Conservation (phyloP, 1,284 basidiomycete species). For the Singerocomus rubriflavus region DNA sequence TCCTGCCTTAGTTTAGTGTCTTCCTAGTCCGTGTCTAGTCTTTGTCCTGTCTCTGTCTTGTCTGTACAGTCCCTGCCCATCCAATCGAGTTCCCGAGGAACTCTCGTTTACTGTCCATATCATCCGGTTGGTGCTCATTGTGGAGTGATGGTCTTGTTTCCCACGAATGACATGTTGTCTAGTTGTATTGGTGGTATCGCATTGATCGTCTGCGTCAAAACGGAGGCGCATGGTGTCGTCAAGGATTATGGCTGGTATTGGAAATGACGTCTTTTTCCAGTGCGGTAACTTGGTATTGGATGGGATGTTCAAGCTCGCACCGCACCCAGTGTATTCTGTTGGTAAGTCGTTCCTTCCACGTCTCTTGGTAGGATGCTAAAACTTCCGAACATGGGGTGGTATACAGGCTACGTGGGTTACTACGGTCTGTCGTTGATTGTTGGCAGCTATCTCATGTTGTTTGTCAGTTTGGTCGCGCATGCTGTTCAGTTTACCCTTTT, state of each 20-base stretch:
- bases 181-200: slow-evolving; percentile 87
- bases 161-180: slow-evolving; percentile 6
- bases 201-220: slow-evolving; percentile 96
- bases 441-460: slow-evolving; percentile 89
- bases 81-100: slow-evolving; percentile 76
- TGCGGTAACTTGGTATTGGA: slow-evolving; percentile 91
- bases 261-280: slow-evolving; percentile 96
- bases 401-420: slow-evolving; percentile 85
- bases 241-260: slow-evolving; percentile 96
- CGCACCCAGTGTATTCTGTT: slow-evolving; percentile 93
- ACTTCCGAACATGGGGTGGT: not conserved
- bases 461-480: slow-evolving; percentile 90
- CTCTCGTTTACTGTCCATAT: slow-evolving; percentile 75
- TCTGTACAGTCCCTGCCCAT: too few species aligned
- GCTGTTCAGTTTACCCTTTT: slow-evolving; percentile 96
- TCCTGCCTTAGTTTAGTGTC: too few species aligned
- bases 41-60: too few species aligned
- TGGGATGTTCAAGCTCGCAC: slow-evolving; percentile 93
- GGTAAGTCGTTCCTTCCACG: slow-evolving; percentile 46
- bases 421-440: slow-evolving; percentile 92
- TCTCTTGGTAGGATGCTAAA: not conserved
- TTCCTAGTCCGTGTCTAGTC: too few species aligned
- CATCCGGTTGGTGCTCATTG: slow-evolving; percentile 53
- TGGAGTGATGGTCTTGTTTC: not conserved
- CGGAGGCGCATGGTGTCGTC: slow-evolving; percentile 95